Base-by-base conservation (phyloP, 2,329 filamentous ascomycete species). In the Monosporascus ibericus region DNA sequence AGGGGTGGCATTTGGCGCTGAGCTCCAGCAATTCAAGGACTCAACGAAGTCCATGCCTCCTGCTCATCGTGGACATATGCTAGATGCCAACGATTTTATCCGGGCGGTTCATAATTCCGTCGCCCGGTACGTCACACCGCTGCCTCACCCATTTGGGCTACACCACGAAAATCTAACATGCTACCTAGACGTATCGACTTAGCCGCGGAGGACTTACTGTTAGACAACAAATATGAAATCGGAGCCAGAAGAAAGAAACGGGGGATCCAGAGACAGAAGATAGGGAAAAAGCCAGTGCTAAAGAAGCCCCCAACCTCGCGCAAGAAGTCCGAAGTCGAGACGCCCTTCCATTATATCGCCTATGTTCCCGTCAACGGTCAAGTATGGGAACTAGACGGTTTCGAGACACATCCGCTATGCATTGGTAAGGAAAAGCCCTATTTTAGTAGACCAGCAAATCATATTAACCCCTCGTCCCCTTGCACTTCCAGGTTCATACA, bases 301-400 rank as follows among this genome's bases (percentile, higher is more conserved):
- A 70, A 71, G 54, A 67, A 73, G 53, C 68, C 56, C 15, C 58
- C 66, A 9, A 60, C 70, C 3, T 7, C 56, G 5, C 54, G 48
- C 7, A 72, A 68, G 38, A 76, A 69, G n/a, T 67, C 70, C 5
- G 72, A 79, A 6, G 71, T 77, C 0, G 81, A 88, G n/a, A 78
- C 80, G 14, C 85, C 82, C 0, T 94, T 87, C 64, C 92, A 97
- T 65, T 97, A 94, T 68, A 87, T 95, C 57, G 92, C 91, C 6
- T 96, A 92, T 64, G 84, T 96, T 30, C 89, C 90, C 2, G 80
- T 84, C 15, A 76, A 80, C n/a, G 85, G 82, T 2, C 75, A 82
- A 52, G 80, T 96, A 15, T 96, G 90, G 90, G 89, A 92, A 66
- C 82, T 97, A 5, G 92, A 97, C 68, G 92, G 92, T 5, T 74